phyloP scores from a whole-genome alignment of 2,329 filamentous ascomycete species.

The Xylariaceae sp. region DNA sequence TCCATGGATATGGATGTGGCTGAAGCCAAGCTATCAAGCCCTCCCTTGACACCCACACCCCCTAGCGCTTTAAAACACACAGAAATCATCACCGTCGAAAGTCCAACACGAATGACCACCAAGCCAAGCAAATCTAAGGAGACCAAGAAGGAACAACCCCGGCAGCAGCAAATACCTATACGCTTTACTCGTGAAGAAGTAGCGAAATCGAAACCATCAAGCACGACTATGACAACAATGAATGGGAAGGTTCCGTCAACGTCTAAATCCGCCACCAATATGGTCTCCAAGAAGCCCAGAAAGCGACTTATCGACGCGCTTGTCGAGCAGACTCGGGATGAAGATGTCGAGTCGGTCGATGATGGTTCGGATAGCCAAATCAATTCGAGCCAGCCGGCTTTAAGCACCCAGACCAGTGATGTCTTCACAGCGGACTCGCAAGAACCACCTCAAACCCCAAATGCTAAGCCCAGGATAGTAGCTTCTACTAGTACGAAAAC shows the following conservation, averaged over 20 bases:
- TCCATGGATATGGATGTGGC: slow-evolving; percentile 27
- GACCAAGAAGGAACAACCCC: slow-evolving; percentile 10
- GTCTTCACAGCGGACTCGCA: slow-evolving; percentile 26
- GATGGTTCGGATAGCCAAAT: slow-evolving; percentile 20
- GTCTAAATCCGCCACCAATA: slow-evolving; percentile 7
- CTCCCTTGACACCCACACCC: slow-evolving; percentile 34
- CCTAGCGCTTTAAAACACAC: slow-evolving; percentile 14
- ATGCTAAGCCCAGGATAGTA: slow-evolving; percentile 21
- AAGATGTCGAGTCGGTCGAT: slow-evolving; percentile 19
- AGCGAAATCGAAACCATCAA: slow-evolving; percentile 17
- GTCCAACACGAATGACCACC: slow-evolving; percentile 2
- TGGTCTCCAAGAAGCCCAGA: slow-evolving; percentile 26
- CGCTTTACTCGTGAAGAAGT: slow-evolving; percentile 29
- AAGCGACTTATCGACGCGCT: slow-evolving; percentile 37
- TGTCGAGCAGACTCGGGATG: slow-evolving; percentile 32
- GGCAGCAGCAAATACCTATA: slow-evolving; percentile 34
- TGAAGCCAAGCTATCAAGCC: slow-evolving; percentile 34
- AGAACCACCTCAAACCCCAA: slow-evolving; percentile 29
- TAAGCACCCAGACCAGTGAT: slow-evolving; percentile 26
- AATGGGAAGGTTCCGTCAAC: slow-evolving; percentile 17
- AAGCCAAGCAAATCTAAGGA: slow-evolving; percentile 1
- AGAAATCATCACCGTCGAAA: slow-evolving; percentile 1
- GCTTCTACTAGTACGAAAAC: slow-evolving; percentile 28
- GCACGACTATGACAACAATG: slow-evolving; percentile 1
- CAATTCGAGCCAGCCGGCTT: slow-evolving; percentile 21